phyloP scores from a whole-genome alignment of 306 rosid species.

The Dryas octopetala region DNA sequence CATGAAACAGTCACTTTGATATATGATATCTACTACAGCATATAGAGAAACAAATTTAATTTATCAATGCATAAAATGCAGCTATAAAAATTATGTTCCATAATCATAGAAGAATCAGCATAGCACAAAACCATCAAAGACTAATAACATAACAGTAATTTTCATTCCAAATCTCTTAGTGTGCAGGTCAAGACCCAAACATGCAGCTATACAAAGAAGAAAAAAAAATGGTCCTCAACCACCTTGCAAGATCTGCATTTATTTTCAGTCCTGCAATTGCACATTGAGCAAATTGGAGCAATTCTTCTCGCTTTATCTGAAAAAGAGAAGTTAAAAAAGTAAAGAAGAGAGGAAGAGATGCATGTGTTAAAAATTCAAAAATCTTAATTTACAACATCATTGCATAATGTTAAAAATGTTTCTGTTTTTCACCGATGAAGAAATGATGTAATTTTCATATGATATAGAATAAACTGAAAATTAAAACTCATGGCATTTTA shows the following conservation, averaged over 20 bases:
- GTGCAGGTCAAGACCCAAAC: slow-evolving; percentile 14
- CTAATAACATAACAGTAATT: slow-evolving; percentile 15
- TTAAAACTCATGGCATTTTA: not conserved
- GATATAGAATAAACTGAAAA: not conserved
- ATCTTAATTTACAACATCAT: not conserved
- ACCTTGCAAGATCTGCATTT: slow-evolving; percentile 83
- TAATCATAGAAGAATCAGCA: slow-evolving; percentile 13
- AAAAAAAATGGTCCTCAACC: slow-evolving; percentile 32
- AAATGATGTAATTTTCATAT: not conserved
- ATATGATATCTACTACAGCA: not conserved
- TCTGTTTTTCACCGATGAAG: not conserved
- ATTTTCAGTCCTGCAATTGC: slow-evolving; percentile 79
- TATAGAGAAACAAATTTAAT: slow-evolving; percentile 8
- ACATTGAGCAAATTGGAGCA: slow-evolving; percentile 82
- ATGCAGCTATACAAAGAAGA: slow-evolving; percentile 4
- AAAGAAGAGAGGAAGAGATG: slow-evolving; percentile 15
- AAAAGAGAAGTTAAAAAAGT: slow-evolving; percentile 12
- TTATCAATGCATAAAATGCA: not conserved
- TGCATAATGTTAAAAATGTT: not conserved
- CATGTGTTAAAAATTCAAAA: not conserved
- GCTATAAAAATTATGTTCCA: slow-evolving; percentile 5
- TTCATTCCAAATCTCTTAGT: slow-evolving; percentile 14
- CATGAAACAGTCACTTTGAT: slow-evolving; percentile 4
- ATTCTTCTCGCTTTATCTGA: slow-evolving; percentile 83
- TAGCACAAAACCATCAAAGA: slow-evolving; percentile 13